Evolutionary conservation across 164 flowering plant species (phyloP).

Genomic region (Litsea cubeba): DNA sequence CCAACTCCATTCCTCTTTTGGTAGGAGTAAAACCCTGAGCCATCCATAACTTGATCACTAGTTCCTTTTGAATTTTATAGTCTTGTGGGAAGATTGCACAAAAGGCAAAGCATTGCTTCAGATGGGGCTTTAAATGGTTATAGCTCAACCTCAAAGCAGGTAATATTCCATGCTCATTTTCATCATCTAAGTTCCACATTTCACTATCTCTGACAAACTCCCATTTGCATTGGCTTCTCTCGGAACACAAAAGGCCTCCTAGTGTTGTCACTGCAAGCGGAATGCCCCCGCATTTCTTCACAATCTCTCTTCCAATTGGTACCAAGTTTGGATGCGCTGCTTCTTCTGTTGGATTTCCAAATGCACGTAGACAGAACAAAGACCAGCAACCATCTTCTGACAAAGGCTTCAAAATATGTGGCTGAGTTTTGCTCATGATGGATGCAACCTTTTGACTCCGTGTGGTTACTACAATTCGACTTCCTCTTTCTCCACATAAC

Average conservation of each 20-base stretch:
- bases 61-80: neutral
- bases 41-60: constrained; percentile 5
- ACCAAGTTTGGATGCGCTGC: neutral
- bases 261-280: constrained; percentile 8
- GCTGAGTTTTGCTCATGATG: neutral
- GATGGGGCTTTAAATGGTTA: neutral
- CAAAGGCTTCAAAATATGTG: neutral
- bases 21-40: constrained; percentile 1
- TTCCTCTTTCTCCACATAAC: neutral
- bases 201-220: neutral
- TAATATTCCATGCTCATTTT: neutral
- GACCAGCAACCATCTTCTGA: constrained; percentile 1
- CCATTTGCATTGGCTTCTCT: constrained; percentile 1
- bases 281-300: constrained; percentile 4
- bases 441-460: neutral
- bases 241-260: neutral
- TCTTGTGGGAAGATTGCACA: constrained; percentile 9
- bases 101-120: constrained; percentile 6
- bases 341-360: neutral
- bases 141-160: constrained; percentile 8
- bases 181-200: neutral
- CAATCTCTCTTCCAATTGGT: neutral
- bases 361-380: constrained; percentile 8
- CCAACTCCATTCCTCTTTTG: neutral
- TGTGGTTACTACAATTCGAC: constrained; percentile 9